Conservation (phyloP, 208 protist species). For the Crithidia sp. region DNA sequence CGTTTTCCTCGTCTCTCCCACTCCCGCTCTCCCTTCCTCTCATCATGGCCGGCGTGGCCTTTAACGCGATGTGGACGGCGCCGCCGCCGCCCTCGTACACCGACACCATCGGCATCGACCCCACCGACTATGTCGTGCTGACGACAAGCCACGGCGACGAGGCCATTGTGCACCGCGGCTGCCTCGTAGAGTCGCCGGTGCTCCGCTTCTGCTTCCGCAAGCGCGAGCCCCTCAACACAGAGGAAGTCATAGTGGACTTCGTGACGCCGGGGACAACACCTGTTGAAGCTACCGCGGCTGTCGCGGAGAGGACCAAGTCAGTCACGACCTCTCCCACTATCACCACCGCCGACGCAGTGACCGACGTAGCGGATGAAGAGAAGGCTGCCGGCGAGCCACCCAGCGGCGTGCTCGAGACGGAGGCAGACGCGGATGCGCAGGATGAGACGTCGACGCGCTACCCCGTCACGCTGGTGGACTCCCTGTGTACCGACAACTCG, state of each 20-base stretch:
- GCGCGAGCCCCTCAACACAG: constrained; percentile 33
- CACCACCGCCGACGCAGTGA: no score
- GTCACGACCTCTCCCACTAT: neutral
- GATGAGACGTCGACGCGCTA: neutral
- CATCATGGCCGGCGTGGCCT: constrained; percentile 62
- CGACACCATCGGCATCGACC: constrained; percentile 67
- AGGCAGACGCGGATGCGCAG: neutral
- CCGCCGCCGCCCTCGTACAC: constrained; percentile 80
- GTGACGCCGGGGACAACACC: neutral
- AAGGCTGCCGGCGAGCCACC: neutral
- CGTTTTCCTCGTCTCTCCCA: constrained; percentile 6
- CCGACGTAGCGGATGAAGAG: neutral
- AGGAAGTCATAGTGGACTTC: constrained; percentile 44
- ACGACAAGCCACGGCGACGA: constrained; percentile 56
- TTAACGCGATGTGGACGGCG: constrained; percentile 90
- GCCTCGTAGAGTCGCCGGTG: constrained; percentile 62
- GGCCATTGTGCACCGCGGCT: constrained; percentile 65
- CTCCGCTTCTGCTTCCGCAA: constrained; percentile 64
- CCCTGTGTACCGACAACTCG: constrained; percentile 46
- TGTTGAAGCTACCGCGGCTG: neutral
- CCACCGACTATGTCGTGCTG: constrained; percentile 72
- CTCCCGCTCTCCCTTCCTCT: constrained; percentile 2
- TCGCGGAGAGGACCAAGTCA: neutral
- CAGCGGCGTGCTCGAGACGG: no score
- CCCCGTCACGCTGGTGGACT: constrained; percentile 32